phyloP scores from a whole-genome alignment of 352 stramenopile species.

The Phytopythium cucurbitacearum region DNA sequence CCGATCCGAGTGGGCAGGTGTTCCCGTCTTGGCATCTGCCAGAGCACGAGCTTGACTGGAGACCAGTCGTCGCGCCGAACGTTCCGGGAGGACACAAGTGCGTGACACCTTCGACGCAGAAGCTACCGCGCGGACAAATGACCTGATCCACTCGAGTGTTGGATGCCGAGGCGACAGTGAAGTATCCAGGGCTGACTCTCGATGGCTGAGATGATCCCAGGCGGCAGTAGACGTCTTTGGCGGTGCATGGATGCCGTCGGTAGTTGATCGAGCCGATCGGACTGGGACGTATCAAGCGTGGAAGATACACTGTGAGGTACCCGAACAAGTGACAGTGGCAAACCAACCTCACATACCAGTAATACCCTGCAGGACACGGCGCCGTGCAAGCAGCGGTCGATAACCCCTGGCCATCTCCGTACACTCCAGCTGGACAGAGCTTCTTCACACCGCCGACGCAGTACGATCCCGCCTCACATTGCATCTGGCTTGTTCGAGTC shows the following conservation, averaged over 20 bases:
- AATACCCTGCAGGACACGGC: slow-evolving; percentile 60
- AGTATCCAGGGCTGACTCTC: slow-evolving; percentile 38
- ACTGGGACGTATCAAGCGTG: slow-evolving; percentile 10
- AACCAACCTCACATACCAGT: slow-evolving; percentile 29
- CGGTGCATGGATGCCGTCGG: slow-evolving; percentile 25
- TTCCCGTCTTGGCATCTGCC: slow-evolving; percentile 54
- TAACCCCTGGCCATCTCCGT: slow-evolving; percentile 30
- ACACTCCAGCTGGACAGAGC: slow-evolving; percentile 44
- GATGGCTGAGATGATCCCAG: slow-evolving; percentile 32
- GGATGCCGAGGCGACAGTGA: slow-evolving; percentile 26
- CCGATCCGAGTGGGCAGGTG: slow-evolving; percentile 41
- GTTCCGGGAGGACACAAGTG: slow-evolving; percentile 51
- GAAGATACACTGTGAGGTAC: no score
- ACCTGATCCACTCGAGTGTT: slow-evolving; percentile 41
- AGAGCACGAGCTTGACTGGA: slow-evolving; percentile 37
- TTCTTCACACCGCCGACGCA: slow-evolving; percentile 50
- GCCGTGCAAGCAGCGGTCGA: slow-evolving; percentile 40
- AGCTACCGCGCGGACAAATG: slow-evolving; percentile 56
- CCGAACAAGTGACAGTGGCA: background rate
- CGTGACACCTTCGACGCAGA: slow-evolving; percentile 44
- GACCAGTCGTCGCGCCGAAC: slow-evolving; percentile 39
- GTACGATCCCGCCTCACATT: slow-evolving; percentile 57
- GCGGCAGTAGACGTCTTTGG: slow-evolving; percentile 38
- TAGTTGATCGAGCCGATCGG: slow-evolving; percentile 42
- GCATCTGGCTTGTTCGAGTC: slow-evolving; percentile 32